Percentiles rank a stretch among this genome's conserved stretches.
These are phyloP conservation scores for Hypoxylon sp. DNA, from an alignment of 2,329 filamentous ascomycete genomes.

Conservation along the genomic window DNA sequence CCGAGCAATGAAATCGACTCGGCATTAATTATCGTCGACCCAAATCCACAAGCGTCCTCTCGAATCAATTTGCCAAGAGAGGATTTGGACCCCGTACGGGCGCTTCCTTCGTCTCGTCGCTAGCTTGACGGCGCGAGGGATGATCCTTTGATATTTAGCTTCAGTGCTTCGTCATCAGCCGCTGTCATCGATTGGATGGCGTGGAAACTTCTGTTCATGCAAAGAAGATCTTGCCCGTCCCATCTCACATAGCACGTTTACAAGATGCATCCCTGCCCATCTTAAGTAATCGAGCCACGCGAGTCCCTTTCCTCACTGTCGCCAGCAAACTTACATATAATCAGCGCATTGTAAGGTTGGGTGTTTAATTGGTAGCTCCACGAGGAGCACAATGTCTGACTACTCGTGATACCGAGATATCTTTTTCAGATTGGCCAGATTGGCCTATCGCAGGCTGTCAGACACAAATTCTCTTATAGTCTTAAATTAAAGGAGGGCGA, in stretches of 20 bases:
- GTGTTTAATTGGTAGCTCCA: conserved; percentile 37
- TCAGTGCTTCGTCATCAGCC: conserved; percentile 29
- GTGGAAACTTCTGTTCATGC: conserved; percentile 28
- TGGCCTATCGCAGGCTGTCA: conserved; percentile 11
- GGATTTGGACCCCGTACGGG: conserved; percentile 8
- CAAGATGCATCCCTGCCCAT: not conserved
- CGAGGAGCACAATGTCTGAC: conserved; percentile 23
- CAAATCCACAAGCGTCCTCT: conserved; percentile 8
- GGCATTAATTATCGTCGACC: conserved; percentile 19
- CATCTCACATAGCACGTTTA: conserved; percentile 3
- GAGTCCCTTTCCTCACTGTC: conserved; percentile 4
- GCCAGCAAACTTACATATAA: conserved; percentile 1
- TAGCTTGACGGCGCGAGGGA: conserved; percentile 2
- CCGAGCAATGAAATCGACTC: not conserved
- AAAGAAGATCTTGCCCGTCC: conserved; percentile 22
- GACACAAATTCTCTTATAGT: conserved; percentile 16
- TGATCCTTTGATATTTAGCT: conserved; percentile 11
- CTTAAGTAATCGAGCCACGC: not conserved
- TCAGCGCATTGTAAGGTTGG: conserved; percentile 14
- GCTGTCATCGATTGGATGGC: conserved; percentile 27
- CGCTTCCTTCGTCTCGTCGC: conserved; percentile 28
- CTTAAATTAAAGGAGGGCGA: conserved; percentile 25
- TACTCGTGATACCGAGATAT: conserved; percentile 18
- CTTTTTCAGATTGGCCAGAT: conserved; percentile 28
- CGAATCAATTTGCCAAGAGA: conserved; percentile 16